Percentiles rank a stretch among this genome's conserved stretches.
Conservation (phyloP, 2,329 filamentous ascomycete genomes). For the Waltergamsia citrina region DNA sequence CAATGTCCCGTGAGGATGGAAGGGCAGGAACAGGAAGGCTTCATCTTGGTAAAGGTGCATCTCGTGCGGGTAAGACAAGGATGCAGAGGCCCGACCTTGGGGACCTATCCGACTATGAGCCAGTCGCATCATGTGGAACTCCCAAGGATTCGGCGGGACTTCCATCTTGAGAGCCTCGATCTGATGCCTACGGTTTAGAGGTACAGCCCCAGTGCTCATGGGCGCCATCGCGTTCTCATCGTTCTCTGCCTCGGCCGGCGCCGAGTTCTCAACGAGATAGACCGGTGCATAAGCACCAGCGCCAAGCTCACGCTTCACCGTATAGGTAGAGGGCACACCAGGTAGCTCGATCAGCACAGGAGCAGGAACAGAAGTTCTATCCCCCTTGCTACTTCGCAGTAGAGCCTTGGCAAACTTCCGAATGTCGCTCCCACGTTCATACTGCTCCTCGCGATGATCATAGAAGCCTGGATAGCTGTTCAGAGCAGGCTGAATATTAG, state of each 20-base stretch:
- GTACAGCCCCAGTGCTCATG: slow-evolving; percentile 55
- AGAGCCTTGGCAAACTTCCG: slow-evolving; percentile 69
- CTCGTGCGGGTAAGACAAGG: slow-evolving; percentile 76
- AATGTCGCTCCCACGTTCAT: slow-evolving; percentile 64
- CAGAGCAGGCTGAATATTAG: slow-evolving; percentile 63
- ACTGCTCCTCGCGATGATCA: slow-evolving; percentile 56
- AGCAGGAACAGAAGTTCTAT: slow-evolving; percentile 49
- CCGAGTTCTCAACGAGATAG: slow-evolving; percentile 76
- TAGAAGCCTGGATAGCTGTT: slow-evolving; percentile 70
- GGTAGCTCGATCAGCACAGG: slow-evolving; percentile 61
- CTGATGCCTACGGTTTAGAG: slow-evolving; percentile 28
- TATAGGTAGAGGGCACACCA: slow-evolving; percentile 58
- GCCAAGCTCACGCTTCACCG: slow-evolving; percentile 75
- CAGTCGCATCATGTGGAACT: slow-evolving; percentile 90
- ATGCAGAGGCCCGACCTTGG: slow-evolving; percentile 61
- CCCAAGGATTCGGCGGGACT: slow-evolving; percentile 79
- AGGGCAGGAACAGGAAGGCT: slow-evolving; percentile 81
- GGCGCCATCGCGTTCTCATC: slow-evolving; percentile 33
- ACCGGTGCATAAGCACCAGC: slow-evolving; percentile 93
- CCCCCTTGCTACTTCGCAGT: slow-evolving; percentile 47
- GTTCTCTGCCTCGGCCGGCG: slow-evolving; percentile 30
- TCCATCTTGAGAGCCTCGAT: slow-evolving; percentile 95
- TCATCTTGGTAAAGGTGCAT: slow-evolving; percentile 89
- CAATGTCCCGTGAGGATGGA: slow-evolving; percentile 79
- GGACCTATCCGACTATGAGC: slow-evolving; percentile 68